Evolutionary conservation across 2,329 filamentous ascomycete genomes (phyloP).

Genomic region (Botrytis porri): DNA sequence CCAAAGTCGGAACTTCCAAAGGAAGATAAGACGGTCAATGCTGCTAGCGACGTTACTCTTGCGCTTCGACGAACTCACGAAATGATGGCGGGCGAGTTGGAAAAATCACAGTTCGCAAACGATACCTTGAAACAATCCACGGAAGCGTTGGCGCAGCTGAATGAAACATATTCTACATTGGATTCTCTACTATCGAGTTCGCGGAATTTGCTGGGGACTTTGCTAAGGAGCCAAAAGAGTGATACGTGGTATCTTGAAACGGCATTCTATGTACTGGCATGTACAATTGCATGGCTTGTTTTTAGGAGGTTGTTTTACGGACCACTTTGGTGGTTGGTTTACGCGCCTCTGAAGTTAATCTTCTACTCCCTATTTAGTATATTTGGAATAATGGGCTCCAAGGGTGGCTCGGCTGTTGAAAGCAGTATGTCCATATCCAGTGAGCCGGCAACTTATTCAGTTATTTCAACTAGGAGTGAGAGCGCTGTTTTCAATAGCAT

Average conservation of each 20-base stretch:
- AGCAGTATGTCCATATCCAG: slow-evolving; percentile 22
- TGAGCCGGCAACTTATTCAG: slow-evolving; percentile 19
- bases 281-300: slow-evolving; percentile 78
- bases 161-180: slow-evolving; percentile 76
- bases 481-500: background rate
- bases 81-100: slow-evolving; percentile 80
- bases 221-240: slow-evolving; percentile 86
- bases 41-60: slow-evolving; percentile 78
- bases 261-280: slow-evolving; percentile 75
- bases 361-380: slow-evolving; percentile 58
- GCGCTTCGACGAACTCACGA: slow-evolving; percentile 83
- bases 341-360: slow-evolving; percentile 70
- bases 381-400: slow-evolving; percentile 43
- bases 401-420: slow-evolving; percentile 21
- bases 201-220: slow-evolving; percentile 69
- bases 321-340: slow-evolving; percentile 84
- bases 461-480: slow-evolving; percentile 27
- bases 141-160: slow-evolving; percentile 74
- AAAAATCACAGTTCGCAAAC: slow-evolving; percentile 83
- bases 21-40: slow-evolving; percentile 69
- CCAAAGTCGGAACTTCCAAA: slow-evolving; percentile 42
- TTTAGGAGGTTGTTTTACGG: slow-evolving; percentile 85
- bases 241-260: slow-evolving; percentile 98
- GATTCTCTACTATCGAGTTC: slow-evolving; percentile 74
- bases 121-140: slow-evolving; percentile 84